These are phyloP conservation scores for Citrullus colocynthis DNA, from an alignment of 306 rosid genomes.

Conservation along the genomic window DNA sequence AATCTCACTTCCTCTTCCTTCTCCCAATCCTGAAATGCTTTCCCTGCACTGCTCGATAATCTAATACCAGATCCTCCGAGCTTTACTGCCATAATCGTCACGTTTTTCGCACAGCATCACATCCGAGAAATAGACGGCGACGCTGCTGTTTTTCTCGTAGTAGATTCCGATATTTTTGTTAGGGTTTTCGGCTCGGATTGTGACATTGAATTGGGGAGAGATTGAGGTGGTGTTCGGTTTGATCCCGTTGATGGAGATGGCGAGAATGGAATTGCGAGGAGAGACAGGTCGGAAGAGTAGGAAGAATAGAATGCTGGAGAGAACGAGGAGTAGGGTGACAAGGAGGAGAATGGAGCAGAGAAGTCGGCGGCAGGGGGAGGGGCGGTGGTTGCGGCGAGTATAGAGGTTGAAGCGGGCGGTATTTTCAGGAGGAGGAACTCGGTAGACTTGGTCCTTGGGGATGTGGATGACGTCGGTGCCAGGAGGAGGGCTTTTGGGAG, in stretches of 20 bases:
- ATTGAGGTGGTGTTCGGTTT: constrained; percentile 23
- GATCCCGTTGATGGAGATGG: constrained; percentile 29
- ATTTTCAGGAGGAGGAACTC: constrained; percentile 70
- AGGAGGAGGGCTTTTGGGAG: constrained; percentile 27
- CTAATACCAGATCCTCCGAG: constrained; percentile 28
- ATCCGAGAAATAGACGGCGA: constrained; percentile 23
- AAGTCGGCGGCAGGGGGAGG: constrained; percentile 23
- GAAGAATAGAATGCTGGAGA: constrained; percentile 35
- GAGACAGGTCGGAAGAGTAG: constrained; percentile 42
- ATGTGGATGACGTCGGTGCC: constrained; percentile 57
- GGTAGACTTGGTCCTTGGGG: constrained; percentile 72
- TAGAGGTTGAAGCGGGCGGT: constrained; percentile 31
- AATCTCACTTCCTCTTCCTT: constrained; percentile 35
- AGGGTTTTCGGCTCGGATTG: constrained; percentile 42
- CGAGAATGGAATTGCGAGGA: constrained; percentile 36
- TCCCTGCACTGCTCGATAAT: constrained; percentile 14
- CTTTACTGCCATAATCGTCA: constrained; percentile 36
- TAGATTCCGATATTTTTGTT: constrained; percentile 54
- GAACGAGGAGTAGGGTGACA: constrained; percentile 19
- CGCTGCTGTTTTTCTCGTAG: constrained; percentile 43
- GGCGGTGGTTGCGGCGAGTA: constrained; percentile 21
- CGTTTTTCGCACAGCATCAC: constrained; percentile 30
- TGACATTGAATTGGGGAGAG: constrained; percentile 39
- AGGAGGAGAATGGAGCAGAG: constrained; percentile 30
- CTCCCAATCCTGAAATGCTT: constrained; percentile 18